phyloP scores from a whole-genome alignment of 208 protist species.

The Porcisia hertigi region DNA sequence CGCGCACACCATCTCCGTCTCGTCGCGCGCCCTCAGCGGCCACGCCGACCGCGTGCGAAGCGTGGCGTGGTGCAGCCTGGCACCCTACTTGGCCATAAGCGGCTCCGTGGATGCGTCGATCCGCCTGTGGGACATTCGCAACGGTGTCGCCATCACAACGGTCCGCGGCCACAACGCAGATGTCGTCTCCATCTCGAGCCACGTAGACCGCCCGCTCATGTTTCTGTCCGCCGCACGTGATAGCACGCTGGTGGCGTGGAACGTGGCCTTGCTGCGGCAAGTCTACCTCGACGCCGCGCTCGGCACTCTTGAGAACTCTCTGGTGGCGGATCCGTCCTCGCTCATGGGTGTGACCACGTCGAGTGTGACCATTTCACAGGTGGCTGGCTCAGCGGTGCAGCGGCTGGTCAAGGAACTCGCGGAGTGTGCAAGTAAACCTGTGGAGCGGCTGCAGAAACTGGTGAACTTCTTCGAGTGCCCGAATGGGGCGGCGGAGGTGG shows the following conservation, averaged over 20 bases:
- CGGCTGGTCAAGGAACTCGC: constrained; percentile 61
- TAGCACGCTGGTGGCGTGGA: constrained; percentile 88
- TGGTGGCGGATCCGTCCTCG: constrained; percentile 53
- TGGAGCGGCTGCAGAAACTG: constrained; percentile 63
- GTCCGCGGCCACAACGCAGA: constrained; percentile 89
- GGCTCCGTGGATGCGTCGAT: constrained; percentile 83
- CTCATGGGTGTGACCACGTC: constrained; percentile 49
- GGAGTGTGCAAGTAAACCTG: constrained; percentile 39
- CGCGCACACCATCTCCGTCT: constrained; percentile 69
- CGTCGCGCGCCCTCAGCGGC: constrained; percentile 67
- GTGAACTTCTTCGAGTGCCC: constrained; percentile 82
- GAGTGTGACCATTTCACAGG: constrained; percentile 39
- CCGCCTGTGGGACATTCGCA: constrained; percentile 90
- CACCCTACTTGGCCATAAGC: constrained; percentile 84
- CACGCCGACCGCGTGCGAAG: constrained; percentile 75
- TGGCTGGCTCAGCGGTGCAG: constrained; percentile 54
- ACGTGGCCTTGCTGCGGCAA: constrained; percentile 65
- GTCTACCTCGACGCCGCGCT: constrained; percentile 74
- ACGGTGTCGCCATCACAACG: constrained; percentile 53
- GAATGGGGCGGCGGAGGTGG: constrained; percentile 66
- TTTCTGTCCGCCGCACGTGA: constrained; percentile 91
- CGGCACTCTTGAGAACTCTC: constrained; percentile 54
- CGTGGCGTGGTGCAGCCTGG: constrained; percentile 82
- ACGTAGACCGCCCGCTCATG: constrained; percentile 88
- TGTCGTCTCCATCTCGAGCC: constrained; percentile 73